Evolutionary conservation across 768 basidiomycete genomes (phyloP).

Genomic region (Lactarius sanguifluus): DNA sequence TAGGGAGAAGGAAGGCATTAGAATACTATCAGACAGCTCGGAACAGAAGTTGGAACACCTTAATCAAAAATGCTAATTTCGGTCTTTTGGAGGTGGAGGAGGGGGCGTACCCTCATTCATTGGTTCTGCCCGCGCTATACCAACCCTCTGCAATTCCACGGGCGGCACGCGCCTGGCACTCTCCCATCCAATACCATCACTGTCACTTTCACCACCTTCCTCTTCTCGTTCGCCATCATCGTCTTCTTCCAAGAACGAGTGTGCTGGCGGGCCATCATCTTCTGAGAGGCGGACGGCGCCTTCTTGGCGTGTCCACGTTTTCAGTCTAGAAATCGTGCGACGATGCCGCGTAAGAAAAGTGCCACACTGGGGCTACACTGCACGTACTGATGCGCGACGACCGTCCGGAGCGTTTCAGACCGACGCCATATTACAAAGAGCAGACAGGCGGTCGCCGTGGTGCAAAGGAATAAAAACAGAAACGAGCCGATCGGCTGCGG

Average conservation of each 20-base stretch:
- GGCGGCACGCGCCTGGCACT: not conserved
- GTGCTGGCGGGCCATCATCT: constrained; percentile 66
- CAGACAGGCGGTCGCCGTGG: constrained; percentile 52
- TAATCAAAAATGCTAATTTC: not conserved
- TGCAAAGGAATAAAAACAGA: constrained; percentile 52
- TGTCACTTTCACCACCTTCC: constrained; percentile 42
- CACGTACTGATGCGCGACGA: constrained; percentile 58
- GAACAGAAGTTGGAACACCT: constrained; percentile 3
- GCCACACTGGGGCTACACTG: constrained; percentile 1
- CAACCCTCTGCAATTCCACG: constrained; percentile 4
- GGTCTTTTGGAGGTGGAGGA: constrained; percentile 14
- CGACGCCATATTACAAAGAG: constrained; percentile 64
- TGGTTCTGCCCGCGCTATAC: not conserved
- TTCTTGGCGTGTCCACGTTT: constrained; percentile 50
- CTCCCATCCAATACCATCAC: constrained; percentile 33
- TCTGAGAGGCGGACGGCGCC: constrained; percentile 63
- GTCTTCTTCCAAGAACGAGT: constrained; percentile 56
- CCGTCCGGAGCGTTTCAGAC: constrained; percentile 50
- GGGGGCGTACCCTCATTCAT: constrained; percentile 2
- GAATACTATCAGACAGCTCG: not conserved
- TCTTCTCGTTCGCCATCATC: constrained; percentile 43
- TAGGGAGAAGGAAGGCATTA: not conserved
- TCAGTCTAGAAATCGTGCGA: constrained; percentile 43
- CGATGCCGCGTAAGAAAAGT: not conserved
- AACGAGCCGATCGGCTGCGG: constrained; percentile 63